Evolutionary conservation across 2,329 filamentous ascomycete species (phyloP).

Genomic region (Paecilomyces dactylethromorphus): DNA sequence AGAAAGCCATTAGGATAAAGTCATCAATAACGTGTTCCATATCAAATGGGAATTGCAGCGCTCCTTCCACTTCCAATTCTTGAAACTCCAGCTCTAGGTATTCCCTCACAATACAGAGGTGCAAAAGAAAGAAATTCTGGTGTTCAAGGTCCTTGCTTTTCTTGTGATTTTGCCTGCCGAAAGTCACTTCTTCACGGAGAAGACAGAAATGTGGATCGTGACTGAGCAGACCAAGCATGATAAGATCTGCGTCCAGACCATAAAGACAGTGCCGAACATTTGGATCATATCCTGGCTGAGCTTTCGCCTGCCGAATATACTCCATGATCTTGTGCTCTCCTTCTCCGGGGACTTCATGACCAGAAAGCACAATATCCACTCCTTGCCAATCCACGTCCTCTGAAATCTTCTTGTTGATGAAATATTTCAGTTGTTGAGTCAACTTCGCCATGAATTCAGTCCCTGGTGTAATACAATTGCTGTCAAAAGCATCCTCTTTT

Average conservation of each 20-base stretch:
- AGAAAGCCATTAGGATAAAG: slow-evolving; percentile 99
- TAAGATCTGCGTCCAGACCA: slow-evolving; percentile 92
- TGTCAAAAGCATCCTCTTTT: slow-evolving; percentile 93
- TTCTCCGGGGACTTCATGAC: slow-evolving; percentile 95
- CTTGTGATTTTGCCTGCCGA: slow-evolving; percentile 76
- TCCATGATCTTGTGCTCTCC: slow-evolving; percentile 99
- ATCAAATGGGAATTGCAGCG: slow-evolving; percentile 73
- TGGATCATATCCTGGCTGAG: slow-evolving; percentile 83
- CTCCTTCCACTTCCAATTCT: slow-evolving; percentile 69
- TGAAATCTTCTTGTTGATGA: slow-evolving; percentile 97
- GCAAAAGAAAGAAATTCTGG: slow-evolving; percentile 96
- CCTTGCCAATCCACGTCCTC: slow-evolving; percentile 97
- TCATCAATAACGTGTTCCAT: slow-evolving; percentile 97
- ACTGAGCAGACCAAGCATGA: slow-evolving; percentile 95
- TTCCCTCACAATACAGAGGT: slow-evolving; percentile 94
- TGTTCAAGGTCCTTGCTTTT: slow-evolving; percentile 97
- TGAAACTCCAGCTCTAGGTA: slow-evolving; percentile 97
- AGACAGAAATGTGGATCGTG: slow-evolving; percentile 98
- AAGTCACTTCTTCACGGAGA: slow-evolving; percentile 94
- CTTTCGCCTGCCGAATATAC: slow-evolving; percentile 96
- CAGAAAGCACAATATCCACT: slow-evolving; percentile 90
- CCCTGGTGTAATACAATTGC: slow-evolving; percentile 95
- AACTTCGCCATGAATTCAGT: slow-evolving; percentile 98
- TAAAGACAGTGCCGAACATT: slow-evolving; percentile 97
- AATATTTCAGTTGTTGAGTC: slow-evolving; percentile 91